These are phyloP conservation scores for Phlyctochytrium bullatum DNA, from an alignment of 192 early-diverging fungal species.

Conservation along the genomic window DNA sequence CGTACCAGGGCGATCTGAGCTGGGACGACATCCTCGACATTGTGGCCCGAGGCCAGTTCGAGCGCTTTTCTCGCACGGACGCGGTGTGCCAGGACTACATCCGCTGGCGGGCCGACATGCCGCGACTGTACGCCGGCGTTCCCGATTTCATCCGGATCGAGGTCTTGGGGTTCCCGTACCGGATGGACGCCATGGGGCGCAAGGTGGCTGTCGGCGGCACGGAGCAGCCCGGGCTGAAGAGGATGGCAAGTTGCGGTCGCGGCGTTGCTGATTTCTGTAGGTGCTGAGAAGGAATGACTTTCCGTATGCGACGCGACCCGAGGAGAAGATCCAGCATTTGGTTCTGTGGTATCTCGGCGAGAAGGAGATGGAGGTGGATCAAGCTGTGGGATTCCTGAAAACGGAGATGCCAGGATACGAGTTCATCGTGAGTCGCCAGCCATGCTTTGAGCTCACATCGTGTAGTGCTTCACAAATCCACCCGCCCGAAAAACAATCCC, in stretches of 20 bases:
- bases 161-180: background rate
- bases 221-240: background rate
- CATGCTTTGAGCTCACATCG: background rate
- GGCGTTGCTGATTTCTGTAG: no score
- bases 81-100: slow-evolving; percentile 18
- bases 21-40: slow-evolving; percentile 1
- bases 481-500: slow-evolving; percentile 32
- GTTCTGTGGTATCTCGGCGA: slow-evolving; percentile 24
- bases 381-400: slow-evolving; percentile 6
- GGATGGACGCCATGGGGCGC: background rate
- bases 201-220: background rate
- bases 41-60: background rate
- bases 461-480: slow-evolving; percentile 21
- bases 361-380: slow-evolving; percentile 11
- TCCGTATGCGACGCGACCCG: slow-evolving; percentile 18
- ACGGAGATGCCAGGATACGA: slow-evolving; percentile 20
- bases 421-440: slow-evolving; percentile 9
- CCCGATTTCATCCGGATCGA: slow-evolving; percentile 14
- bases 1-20: background rate
- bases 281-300: slow-evolving; percentile 26
- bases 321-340: slow-evolving; percentile 21
- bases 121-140: background rate
- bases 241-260: no score
- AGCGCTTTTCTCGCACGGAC: slow-evolving; percentile 9
- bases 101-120: slow-evolving; percentile 16